phyloP scores from a whole-genome alignment of 768 basidiomycete genomes.

The Pleurotus tuoliensis region DNA sequence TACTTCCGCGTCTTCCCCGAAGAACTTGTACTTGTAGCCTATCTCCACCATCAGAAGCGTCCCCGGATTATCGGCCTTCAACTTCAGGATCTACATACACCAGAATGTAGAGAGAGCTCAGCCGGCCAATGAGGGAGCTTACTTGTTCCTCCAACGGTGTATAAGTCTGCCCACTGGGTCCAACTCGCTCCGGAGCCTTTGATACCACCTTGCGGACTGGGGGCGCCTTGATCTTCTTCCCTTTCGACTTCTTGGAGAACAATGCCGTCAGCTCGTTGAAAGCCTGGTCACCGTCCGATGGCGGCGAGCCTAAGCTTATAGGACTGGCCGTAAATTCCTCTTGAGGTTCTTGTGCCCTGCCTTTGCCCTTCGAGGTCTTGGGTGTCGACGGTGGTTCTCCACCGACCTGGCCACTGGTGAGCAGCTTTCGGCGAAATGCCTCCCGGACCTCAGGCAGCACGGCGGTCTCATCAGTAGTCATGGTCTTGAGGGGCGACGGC shows the following conservation, averaged over 20 bases:
- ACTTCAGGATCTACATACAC: constrained; percentile 38
- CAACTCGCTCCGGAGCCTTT: constrained; percentile 36
- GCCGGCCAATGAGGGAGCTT: background rate
- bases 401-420: background rate
- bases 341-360: background rate
- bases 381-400: background rate
- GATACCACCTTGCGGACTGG: constrained; percentile 18
- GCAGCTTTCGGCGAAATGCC: constrained; percentile 18
- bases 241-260: constrained; percentile 37
- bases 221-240: constrained; percentile 29
- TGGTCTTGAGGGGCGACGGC: constrained; percentile 24
- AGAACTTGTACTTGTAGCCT: constrained; percentile 84
- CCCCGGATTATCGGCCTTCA: constrained; percentile 64
- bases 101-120: background rate
- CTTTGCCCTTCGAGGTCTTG: background rate
- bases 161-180: constrained; percentile 67
- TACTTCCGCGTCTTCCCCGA: constrained; percentile 80
- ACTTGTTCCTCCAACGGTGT: constrained; percentile 79
- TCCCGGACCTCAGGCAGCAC: constrained; percentile 6
- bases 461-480: background rate
- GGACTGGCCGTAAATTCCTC: constrained; percentile 5
- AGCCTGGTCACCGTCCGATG: constrained; percentile 34
- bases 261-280: constrained; percentile 45
- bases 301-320: background rate
- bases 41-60: constrained; percentile 76